Evolutionary conservation across 2,329 filamentous ascomycete genomes (phyloP), one percentile per base, ranked within the genome.

Genomic region (Cladobotryum protrusum): DNA sequence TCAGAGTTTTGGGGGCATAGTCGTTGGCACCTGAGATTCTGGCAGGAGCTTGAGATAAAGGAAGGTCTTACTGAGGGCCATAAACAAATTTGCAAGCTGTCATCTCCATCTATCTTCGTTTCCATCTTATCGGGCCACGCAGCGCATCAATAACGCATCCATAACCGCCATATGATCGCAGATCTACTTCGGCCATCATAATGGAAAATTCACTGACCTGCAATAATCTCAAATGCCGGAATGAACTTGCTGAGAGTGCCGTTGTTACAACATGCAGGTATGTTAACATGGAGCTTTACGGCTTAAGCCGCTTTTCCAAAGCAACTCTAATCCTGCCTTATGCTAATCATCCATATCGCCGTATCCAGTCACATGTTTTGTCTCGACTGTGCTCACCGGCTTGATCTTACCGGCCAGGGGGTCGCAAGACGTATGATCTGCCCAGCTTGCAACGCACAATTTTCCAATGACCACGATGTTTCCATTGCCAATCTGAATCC

Each of bases 181-280:
- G 20, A 7, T 24, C 20, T 24, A 24, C 7, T 29, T 29, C 4
- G 24, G 11, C 6, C 7, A 29, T 29, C 24, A 37, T 15, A 33
- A 93, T 95, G 87, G 88, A 95, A 51, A 80, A 85, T 52, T 71
- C 75, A 18, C 72, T 96, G 19, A 79, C 81, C 34, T 96, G 92
- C 73, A 96, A 96, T 64, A 79, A 82, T 24, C 74, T 91, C 34
- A 86, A 83, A 54, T 96, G 92, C 61, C 80, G 88, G 43, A 73
- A 72, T 37, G 79, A 84, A 56, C 76, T 96, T 33, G 75, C 72
- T 33, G 82, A 87, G 37, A 76, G 78, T 54, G 91, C 89, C 11
- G 77, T 96, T 1, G 89, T 96, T 33, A 96, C 91, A 4, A 93
- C 87, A 13, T 97, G 91, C 80, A 89, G 86, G 89, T 87, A 45